Evolutionary conservation across 306 rosid species (phyloP).

Genomic region (Fragaria nilgerrensis): DNA sequence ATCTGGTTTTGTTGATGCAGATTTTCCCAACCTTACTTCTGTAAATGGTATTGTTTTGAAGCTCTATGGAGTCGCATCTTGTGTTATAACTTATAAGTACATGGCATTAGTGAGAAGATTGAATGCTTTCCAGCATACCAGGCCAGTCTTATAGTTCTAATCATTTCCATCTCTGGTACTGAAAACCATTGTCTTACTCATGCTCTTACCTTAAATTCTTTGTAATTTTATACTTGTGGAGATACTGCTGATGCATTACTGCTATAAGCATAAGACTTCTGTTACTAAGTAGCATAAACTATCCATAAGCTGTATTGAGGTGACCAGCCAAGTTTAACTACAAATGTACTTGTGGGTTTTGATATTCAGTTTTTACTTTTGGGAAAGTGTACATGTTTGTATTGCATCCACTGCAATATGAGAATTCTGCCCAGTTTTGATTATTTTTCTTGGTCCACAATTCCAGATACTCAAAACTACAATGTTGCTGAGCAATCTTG

Average conservation of each 20-base stretch:
- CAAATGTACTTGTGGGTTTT: background rate
- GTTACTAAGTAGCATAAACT: background rate
- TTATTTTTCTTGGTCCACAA: background rate
- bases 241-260: background rate
- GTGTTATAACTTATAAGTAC: background rate
- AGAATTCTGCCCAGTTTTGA: background rate
- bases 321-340: background rate
- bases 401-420: background rate
- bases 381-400: background rate
- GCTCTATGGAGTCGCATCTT: constrained; percentile 23
- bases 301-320: background rate
- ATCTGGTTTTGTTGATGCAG: constrained; percentile 44
- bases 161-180: background rate
- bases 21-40: constrained; percentile 41
- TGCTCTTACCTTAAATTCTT: background rate
- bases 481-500: background rate
- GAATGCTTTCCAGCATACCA: background rate
- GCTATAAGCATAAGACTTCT: background rate
- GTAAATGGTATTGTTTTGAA: constrained; percentile 39
- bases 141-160: background rate
- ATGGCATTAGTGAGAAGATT: background rate
- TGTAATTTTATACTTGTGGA: too few species aligned
- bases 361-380: background rate
- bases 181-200: background rate
- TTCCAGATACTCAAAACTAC: background rate